Conservation (phyloP, 1,284 basidiomycete genomes). For the Vanrija sp. region DNA sequence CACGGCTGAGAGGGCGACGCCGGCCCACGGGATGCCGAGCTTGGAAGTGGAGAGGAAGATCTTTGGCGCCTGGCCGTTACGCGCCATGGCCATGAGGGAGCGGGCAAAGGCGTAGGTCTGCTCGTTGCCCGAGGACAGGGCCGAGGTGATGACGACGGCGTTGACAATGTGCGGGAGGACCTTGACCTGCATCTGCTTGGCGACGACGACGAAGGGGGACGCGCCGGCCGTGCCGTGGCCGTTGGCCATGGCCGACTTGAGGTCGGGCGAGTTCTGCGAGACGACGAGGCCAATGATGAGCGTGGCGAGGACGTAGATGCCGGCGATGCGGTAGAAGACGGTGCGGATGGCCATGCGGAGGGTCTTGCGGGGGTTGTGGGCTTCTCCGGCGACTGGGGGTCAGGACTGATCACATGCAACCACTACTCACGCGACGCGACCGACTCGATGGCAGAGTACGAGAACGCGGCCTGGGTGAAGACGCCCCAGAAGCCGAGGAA, state of each 20-base stretch:
- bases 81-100: conserved; percentile 52
- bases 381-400: conserved; percentile 49
- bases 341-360: conserved; percentile 67
- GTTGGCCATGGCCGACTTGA: conserved; percentile 55
- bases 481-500: conserved; percentile 65
- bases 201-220: conserved; percentile 74
- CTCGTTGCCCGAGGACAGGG: conserved; percentile 55
- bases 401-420: too few species aligned
- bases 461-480: conserved; percentile 46
- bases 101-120: conserved; percentile 54
- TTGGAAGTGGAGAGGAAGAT: conserved; percentile 59
- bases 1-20: conserved; percentile 61
- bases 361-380: conserved; percentile 61
- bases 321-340: conserved; percentile 65
- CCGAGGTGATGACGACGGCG: conserved; percentile 60
- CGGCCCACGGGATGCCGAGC: conserved; percentile 64
- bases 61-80: conserved; percentile 65
- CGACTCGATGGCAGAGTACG: conserved; percentile 43
- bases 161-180: conserved; percentile 61
- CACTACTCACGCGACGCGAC: conserved; percentile 39
- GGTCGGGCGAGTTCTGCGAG: conserved; percentile 38
- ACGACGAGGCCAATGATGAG: conserved; percentile 44
- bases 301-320: conserved; percentile 54
- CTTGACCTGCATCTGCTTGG: conserved; percentile 64
- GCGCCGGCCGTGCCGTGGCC: conserved; percentile 59